Evolutionary conservation across 257 asterid genomes (phyloP).

Genomic region (Haberlea rhodopensis): DNA sequence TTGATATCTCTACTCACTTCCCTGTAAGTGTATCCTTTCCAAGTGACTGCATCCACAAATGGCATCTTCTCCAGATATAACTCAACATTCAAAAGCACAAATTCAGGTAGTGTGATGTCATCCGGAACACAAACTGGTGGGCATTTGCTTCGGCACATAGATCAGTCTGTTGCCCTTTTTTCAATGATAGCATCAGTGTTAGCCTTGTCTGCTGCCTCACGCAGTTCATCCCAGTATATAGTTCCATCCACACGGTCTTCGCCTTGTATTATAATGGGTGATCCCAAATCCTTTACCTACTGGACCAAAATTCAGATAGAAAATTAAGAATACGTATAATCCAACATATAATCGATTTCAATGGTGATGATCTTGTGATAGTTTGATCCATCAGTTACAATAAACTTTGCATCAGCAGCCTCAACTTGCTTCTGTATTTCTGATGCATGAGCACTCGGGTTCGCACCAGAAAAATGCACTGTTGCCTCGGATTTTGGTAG

Average conservation of each 20-base stretch:
- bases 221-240: constrained; percentile 66
- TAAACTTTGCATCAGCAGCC: too few species aligned
- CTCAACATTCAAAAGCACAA: constrained; percentile 60
- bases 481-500: too few species aligned
- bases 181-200: constrained; percentile 42
- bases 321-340: background rate
- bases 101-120: constrained; percentile 70
- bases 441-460: constrained; percentile 64
- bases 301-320: background rate
- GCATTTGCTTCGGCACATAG: constrained; percentile 72
- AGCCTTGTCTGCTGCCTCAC: constrained; percentile 79
- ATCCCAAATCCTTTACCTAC: constrained; percentile 77
- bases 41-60: constrained; percentile 69
- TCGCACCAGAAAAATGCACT: constrained; percentile 86
- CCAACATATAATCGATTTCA: too few species aligned
- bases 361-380: too few species aligned
- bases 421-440: constrained; percentile 88
- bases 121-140: constrained; percentile 67
- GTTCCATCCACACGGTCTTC: constrained; percentile 75
- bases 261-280: constrained; percentile 70
- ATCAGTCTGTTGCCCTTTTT: constrained; percentile 61
- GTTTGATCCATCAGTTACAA: constrained; percentile 75
- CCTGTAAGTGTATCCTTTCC: constrained; percentile 60
- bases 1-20: constrained; percentile 56
- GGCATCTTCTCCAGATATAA: constrained; percentile 57